phyloP scores from a whole-genome alignment of 129 eudicot genomes.

The Silybum marianum region DNA sequence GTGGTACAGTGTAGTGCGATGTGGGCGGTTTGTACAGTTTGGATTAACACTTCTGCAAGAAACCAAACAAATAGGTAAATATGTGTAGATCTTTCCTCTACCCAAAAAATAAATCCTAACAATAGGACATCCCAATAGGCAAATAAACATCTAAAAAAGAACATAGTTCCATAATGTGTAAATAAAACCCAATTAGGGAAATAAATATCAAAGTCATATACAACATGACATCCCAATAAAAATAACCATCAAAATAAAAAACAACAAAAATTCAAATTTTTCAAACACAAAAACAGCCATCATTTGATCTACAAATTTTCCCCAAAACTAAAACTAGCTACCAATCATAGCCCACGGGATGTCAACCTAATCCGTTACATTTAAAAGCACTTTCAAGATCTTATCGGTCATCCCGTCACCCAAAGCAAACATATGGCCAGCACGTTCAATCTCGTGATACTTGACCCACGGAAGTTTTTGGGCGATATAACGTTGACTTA shows the following conservation, averaged over 20 bases:
- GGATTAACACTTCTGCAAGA: too few species aligned
- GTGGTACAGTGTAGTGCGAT: too few species aligned
- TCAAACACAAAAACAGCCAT: not conserved
- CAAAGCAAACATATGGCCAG: slow-evolving; percentile 70
- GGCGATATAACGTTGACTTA: slow-evolving; percentile 69
- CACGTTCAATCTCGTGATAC: slow-evolving; percentile 72
- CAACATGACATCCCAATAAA: not conserved
- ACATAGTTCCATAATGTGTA: not conserved
- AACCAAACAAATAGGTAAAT: not conserved
- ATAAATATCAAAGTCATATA: not conserved
- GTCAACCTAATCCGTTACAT: slow-evolving; percentile 19
- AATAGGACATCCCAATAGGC: not conserved
- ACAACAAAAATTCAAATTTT: not conserved
- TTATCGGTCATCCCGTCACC: slow-evolving; percentile 59
- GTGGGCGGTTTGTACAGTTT: too few species aligned
- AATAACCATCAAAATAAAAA: not conserved
- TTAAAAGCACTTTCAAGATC: slow-evolving; percentile 52
- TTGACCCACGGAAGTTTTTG: slow-evolving; percentile 67
- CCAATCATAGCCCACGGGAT: not conserved
- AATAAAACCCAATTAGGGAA: not conserved
- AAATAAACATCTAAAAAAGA: not conserved
- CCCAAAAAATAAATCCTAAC: not conserved
- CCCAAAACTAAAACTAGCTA: not conserved
- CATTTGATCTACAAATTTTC: not conserved
- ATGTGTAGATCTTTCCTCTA: not conserved